Conservation (phyloP, 441 rosid species). For the Eutrema salsugineum region DNA sequence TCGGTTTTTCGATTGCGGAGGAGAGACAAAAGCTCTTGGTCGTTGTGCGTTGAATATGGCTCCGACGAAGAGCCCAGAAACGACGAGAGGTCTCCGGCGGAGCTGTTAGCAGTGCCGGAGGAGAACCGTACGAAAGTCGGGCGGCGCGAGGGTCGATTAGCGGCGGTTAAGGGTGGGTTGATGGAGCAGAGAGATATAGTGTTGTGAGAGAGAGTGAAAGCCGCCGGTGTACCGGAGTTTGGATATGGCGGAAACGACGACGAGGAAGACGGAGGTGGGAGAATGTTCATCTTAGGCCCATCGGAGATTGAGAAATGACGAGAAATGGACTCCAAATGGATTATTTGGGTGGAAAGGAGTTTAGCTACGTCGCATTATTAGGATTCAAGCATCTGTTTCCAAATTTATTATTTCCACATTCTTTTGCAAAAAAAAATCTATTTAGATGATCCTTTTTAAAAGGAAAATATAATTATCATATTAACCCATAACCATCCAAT, state of each 20-base stretch:
- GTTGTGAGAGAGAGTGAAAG: constrained; percentile 12
- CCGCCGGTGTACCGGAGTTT: background rate
- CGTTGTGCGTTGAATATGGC: constrained; percentile 26
- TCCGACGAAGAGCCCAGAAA: constrained; percentile 16
- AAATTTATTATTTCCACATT: background rate
- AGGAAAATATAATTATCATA: background rate
- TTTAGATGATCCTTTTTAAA: background rate
- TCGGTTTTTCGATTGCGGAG: constrained; percentile 74
- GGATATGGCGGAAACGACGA: constrained; percentile 9
- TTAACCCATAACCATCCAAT: background rate
- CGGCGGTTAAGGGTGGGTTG: constrained; percentile 20
- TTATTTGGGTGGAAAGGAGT: constrained; percentile 50
- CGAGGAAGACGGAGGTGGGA: constrained; percentile 32
- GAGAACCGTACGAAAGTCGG: constrained; percentile 22
- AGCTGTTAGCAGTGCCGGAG: constrained; percentile 34
- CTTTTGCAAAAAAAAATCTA: background rate
- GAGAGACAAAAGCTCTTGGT: constrained; percentile 60
- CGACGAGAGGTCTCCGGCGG: constrained; percentile 32
- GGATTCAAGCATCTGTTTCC: background rate
- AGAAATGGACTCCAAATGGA: constrained; percentile 38
- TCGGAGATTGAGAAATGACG: constrained; percentile 2
- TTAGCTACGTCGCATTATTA: constrained; percentile 42
- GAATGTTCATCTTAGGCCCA: constrained; percentile 31
- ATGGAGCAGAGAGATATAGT: constrained; percentile 27
- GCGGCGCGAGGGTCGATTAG: constrained; percentile 25